These are phyloP conservation scores for Cairneyella variabilis DNA, from an alignment of 495 filamentous ascomycete species.

Conservation along the genomic window DNA sequence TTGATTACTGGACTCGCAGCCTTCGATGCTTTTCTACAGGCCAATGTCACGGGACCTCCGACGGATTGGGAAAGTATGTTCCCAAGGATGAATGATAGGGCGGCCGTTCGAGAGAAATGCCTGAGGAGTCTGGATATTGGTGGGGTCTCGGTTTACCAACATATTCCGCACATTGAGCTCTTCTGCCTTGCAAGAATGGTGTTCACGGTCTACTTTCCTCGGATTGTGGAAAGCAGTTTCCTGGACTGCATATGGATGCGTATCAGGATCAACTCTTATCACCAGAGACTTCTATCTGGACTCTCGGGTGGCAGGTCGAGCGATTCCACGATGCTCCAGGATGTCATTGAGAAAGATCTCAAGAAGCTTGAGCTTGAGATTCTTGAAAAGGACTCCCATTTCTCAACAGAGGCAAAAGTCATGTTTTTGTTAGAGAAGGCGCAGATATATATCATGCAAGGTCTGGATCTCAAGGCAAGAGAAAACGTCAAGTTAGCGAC, in stretches of 20 bases:
- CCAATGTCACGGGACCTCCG: slow-evolving; percentile 78
- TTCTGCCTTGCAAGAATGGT: slow-evolving; percentile 72
- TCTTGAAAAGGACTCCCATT: slow-evolving; percentile 27
- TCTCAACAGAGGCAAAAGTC: slow-evolving; percentile 42
- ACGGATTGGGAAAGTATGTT: slow-evolving; percentile 26
- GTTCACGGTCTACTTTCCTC: slow-evolving; percentile 44
- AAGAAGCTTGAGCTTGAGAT: slow-evolving; percentile 40
- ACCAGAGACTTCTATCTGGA: slow-evolving; percentile 72
- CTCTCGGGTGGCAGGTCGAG: slow-evolving; percentile 16
- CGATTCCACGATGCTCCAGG: slow-evolving; percentile 35
- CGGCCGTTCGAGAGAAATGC: slow-evolving; percentile 43
- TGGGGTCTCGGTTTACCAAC: slow-evolving; percentile 79
- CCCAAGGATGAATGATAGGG: slow-evolving; percentile 21
- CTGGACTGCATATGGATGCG: slow-evolving; percentile 43
- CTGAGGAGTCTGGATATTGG: slow-evolving; percentile 69
- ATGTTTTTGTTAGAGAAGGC: slow-evolving; percentile 77
- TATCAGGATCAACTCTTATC: slow-evolving; percentile 73
- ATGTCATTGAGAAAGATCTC: slow-evolving; percentile 44
- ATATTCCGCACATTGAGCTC: slow-evolving; percentile 78
- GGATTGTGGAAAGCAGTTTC: slow-evolving; percentile 11
- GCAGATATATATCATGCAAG: slow-evolving; percentile 79
- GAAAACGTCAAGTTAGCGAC: slow-evolving; percentile 66
- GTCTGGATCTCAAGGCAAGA: slow-evolving; percentile 71
- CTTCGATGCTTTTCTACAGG: slow-evolving; percentile 81
- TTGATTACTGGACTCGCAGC: slow-evolving; percentile 46